Evolutionary conservation across 2,329 filamentous ascomycete genomes (phyloP), one percentile per base, ranked within the genome.

Genomic region (Beauveria caledonica): DNA sequence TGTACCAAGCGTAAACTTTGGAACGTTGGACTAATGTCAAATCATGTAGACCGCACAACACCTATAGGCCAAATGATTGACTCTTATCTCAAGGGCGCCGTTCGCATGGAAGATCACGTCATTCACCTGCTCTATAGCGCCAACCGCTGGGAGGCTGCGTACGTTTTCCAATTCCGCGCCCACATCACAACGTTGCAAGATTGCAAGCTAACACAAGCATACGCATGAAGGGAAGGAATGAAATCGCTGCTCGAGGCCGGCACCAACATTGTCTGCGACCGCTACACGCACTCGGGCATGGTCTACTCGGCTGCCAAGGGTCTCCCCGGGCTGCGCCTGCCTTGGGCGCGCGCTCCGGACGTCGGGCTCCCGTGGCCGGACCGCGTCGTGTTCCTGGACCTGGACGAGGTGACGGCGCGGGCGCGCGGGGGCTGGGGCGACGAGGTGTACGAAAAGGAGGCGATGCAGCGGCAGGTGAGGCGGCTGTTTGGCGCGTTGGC

Each of bases 271-370:
- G 79, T 99, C 44, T 86, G 93, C 66, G 94, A 99, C 73, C 86
- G 94, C 52, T 99, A 97, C 77, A 96, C 95, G 72, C 93, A 96
- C 77, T 94, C 89, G 21, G 94, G 94, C 58, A 89, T 92, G 61
- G 91, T 97, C 54, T 99, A 97, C 77, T 91, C 87, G 25, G 90
- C 91, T 0, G 93, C 94, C 3, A 97, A 97, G 71, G 79, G 84
- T 49, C 90, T 90, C 66, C 83, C 86, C 0, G 73, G 78, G 2
- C 80, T 97, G 13, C 77, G 82, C 0, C 78, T 97, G 0, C 74
- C 81, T 0, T 99, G 94, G 92, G 92, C 91, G 8, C 86, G 90
- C 66, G 81, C 86, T 17, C 90, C 92, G 1, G 94, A 97, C 68
- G 81, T 90, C 15, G 93, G 93, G 0, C 80, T 99, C 0, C 93